Conservation (phyloP, 331 rosid genomes). For the Malus hybrid region DNA sequence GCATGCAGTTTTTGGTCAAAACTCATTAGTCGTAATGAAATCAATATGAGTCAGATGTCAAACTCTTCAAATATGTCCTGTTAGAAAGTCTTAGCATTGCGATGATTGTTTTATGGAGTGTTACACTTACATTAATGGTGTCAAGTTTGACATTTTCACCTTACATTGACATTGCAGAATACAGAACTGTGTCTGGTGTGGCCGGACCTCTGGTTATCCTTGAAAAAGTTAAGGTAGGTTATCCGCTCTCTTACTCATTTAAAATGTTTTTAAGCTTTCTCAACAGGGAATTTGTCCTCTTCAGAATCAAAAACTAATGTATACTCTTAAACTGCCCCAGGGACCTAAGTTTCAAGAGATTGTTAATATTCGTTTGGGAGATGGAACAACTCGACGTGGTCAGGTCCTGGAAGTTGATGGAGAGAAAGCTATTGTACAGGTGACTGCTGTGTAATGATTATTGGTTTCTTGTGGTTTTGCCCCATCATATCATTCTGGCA, state of each 20-base stretch:
- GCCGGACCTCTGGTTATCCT: constrained; percentile 99
- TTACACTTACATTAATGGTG: neutral
- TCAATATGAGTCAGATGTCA: neutral
- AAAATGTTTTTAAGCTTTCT: neutral
- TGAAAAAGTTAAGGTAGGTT: constrained; percentile 89
- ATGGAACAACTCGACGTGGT: constrained; percentile 87
- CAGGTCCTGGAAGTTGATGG: constrained; percentile 99
- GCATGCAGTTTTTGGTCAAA: neutral
- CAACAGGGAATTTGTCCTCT: neutral
- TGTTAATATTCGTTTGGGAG: constrained; percentile 96
- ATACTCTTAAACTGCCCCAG: constrained; percentile 35
- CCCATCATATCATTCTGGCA: neutral
- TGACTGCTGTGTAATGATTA: constrained; percentile 4
- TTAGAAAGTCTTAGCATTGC: neutral
- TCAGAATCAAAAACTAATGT: constrained; percentile 7
- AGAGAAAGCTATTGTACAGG: constrained; percentile 98
- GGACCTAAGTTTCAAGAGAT: constrained; percentile 99
- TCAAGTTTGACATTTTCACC: constrained; percentile 1
- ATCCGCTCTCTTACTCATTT: neutral
- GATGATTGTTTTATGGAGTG: constrained; percentile 6
- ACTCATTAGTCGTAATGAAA: neutral
- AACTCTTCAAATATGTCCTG: neutral
- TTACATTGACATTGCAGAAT: constrained; percentile 51
- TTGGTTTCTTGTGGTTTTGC: neutral
- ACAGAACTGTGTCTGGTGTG: constrained; percentile 97